phyloP scores from a whole-genome alignment of 257 asterid species.

The Solanum okadae region DNA sequence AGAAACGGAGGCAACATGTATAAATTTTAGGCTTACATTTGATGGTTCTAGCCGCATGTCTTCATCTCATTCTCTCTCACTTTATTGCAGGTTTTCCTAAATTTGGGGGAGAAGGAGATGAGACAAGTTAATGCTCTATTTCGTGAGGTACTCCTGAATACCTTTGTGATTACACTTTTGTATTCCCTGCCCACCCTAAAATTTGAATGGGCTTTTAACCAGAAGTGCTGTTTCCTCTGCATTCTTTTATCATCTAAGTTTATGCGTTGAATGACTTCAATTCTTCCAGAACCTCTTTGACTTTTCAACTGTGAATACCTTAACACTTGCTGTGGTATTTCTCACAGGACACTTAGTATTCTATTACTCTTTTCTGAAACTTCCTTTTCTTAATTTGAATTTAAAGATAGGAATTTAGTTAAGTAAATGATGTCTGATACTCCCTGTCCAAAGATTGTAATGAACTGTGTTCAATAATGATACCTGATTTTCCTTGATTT shows the following conservation, averaged over 20 bases:
- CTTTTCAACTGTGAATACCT: not conserved
- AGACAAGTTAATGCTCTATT: slow-evolving; percentile 64
- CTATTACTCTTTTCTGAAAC: not conserved
- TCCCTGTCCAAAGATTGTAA: not conserved
- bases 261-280: not conserved
- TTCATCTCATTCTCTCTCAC: slow-evolving; percentile 6
- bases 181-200: not conserved
- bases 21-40: not conserved
- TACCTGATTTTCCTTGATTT: not conserved
- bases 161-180: not conserved
- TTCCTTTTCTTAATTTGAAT: not conserved
- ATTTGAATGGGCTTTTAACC: not conserved
- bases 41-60: not conserved
- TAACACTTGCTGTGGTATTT: not conserved
- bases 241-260: not conserved
- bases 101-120: slow-evolving; percentile 72
- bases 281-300: not conserved
- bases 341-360: not conserved
- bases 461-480: not conserved
- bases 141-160: slow-evolving; percentile 48
- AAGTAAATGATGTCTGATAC: not conserved
- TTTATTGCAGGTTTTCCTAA: slow-evolving; percentile 73
- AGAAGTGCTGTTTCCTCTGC: not conserved
- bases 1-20: slow-evolving; percentile 92
- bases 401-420: not conserved